Percentiles rank a stretch among this genome's conserved stretches.
phyloP scores from a whole-genome alignment of 768 basidiomycete species.

The Tulasnella sp. region DNA sequence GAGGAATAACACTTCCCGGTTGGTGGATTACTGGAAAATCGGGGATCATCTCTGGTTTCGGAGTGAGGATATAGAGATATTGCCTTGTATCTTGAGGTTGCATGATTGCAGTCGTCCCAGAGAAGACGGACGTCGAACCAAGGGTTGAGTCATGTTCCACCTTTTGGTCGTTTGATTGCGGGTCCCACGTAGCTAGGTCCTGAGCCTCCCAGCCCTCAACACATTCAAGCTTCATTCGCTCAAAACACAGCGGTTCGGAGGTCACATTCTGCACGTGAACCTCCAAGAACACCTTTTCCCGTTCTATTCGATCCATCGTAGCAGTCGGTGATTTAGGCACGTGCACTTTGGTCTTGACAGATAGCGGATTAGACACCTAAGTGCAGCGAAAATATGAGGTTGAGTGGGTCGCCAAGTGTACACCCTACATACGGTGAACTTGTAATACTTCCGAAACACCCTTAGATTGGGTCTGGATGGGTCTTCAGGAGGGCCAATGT shows the following conservation, averaged over 20 bases:
- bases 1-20: slow-evolving; percentile 61
- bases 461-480: slow-evolving; percentile 44
- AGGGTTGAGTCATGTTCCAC: background rate
- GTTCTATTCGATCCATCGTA: slow-evolving; percentile 45
- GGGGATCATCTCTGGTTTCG: slow-evolving; percentile 27
- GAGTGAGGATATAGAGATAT: slow-evolving; percentile 72
- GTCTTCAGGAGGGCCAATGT: slow-evolving; percentile 38
- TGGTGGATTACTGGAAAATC: slow-evolving; percentile 32
- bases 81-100: slow-evolving; percentile 78
- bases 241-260: slow-evolving; percentile 61
- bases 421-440: slow-evolving; percentile 57
- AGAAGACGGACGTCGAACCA: slow-evolving; percentile 33
- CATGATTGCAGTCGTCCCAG: slow-evolving; percentile 54
- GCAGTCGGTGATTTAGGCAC: slow-evolving; percentile 60
- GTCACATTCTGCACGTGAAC: slow-evolving; percentile 86
- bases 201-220: slow-evolving; percentile 50
- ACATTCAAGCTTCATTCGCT: slow-evolving; percentile 67
- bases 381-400: slow-evolving; percentile 2
- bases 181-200: slow-evolving; percentile 38
- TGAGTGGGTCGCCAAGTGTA: background rate
- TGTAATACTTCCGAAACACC: slow-evolving; percentile 81
- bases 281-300: slow-evolving; percentile 81
- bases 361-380: slow-evolving; percentile 86
- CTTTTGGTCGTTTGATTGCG: slow-evolving; percentile 13
- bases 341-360: slow-evolving; percentile 92